A percentile compares a stretch with the other conserved stretches of the same genome.
Evolutionary conservation across 2,329 filamentous ascomycete species (phyloP).

Genomic region (Trichoderma semiorbis): DNA sequence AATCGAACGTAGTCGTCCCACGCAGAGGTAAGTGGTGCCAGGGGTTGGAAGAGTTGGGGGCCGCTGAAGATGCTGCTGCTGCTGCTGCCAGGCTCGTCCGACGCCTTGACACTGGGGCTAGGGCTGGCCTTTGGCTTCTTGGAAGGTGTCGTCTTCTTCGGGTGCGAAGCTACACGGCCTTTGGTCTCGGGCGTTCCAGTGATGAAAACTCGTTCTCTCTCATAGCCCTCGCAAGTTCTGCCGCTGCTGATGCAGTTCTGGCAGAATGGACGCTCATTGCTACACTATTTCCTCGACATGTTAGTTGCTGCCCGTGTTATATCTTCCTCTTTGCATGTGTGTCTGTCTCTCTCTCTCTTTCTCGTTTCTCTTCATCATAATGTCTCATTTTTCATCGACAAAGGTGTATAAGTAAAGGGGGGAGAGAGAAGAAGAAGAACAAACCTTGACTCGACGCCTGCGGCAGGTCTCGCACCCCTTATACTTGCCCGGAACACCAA

Average conservation of each 20-base stretch:
- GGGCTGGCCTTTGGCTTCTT: slow-evolving; percentile 30
- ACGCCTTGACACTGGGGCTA: slow-evolving; percentile 19
- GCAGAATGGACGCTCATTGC: slow-evolving; percentile 58
- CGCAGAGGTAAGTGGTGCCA: slow-evolving; percentile 44
- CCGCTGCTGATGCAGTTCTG: slow-evolving; percentile 57
- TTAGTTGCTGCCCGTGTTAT: neutral
- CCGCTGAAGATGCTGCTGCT: neutral
- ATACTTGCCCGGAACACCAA: slow-evolving; percentile 61
- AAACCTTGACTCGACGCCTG: slow-evolving; percentile 55
- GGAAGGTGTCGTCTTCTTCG: slow-evolving; percentile 39
- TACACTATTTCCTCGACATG: slow-evolving; percentile 44
- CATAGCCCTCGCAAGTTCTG: slow-evolving; percentile 59
- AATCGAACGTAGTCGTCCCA: slow-evolving; percentile 48
- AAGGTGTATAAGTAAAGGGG: neutral
- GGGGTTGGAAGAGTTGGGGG: slow-evolving; percentile 33
- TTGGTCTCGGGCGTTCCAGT: slow-evolving; percentile 53
- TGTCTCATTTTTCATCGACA: neutral
- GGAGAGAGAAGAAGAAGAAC: neutral
- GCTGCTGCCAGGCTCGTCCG: slow-evolving; percentile 23
- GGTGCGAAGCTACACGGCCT: slow-evolving; percentile 56
- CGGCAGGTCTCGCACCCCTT: slow-evolving; percentile 63
- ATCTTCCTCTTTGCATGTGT: neutral
- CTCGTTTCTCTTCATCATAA: neutral
- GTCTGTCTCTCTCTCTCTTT: neutral
- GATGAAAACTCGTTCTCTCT: slow-evolving; percentile 61